Evolutionary conservation across 352 stramenopile species (phyloP), one percentile per base, ranked within the genome.

Genomic region (Halophytophthora batemanensis): DNA sequence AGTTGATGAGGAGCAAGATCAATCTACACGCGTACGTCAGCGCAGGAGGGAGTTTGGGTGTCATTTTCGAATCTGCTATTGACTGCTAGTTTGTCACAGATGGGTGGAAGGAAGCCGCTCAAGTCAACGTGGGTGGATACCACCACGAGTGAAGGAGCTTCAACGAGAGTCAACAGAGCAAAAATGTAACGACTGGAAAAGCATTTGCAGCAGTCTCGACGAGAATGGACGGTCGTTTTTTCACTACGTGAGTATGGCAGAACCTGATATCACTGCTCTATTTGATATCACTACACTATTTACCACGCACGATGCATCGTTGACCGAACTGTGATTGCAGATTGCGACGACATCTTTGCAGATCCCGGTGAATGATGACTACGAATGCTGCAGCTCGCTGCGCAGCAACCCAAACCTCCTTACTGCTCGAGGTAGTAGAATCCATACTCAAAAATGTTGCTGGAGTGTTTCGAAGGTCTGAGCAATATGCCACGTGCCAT

Each of bases 191-290:
- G 62, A 75, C 14, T 71, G 78, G 44, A 25, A 57, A n/a, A 33
- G 14, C 1, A 72, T 76, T 15, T 74, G 70, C 35, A 41, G 51
- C 3, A 56, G 36, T 17, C 23, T 66, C 6, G 79, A 90, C 29
- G 38, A 53, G 3, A 55, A 80, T 39, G 52, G 50, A 0, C 61
- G 79, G n/a, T 72, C 76, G 2, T 38, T 85, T 13, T 62, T 87
- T 23, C 76, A 87, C 34, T 90, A 90, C 47, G 79, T 84, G 47
- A 34, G 74, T 66, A 1, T n/a, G n/a, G n/a, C n/a, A n/a, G n/a
- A n/a, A n/a, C n/a, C n/a, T n/a, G n/a, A n/a, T 19, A 35, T 23
- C 7, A 37, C 4, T 34, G 29, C 22, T 7, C 25, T 10, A 22
- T 38, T 19, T 11, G 8, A 1, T 10, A n/a, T n/a, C n/a, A n/a